Evolutionary conservation across 1,284 basidiomycete genomes (phyloP).

Genomic region (Sporisorium graminicola): DNA sequence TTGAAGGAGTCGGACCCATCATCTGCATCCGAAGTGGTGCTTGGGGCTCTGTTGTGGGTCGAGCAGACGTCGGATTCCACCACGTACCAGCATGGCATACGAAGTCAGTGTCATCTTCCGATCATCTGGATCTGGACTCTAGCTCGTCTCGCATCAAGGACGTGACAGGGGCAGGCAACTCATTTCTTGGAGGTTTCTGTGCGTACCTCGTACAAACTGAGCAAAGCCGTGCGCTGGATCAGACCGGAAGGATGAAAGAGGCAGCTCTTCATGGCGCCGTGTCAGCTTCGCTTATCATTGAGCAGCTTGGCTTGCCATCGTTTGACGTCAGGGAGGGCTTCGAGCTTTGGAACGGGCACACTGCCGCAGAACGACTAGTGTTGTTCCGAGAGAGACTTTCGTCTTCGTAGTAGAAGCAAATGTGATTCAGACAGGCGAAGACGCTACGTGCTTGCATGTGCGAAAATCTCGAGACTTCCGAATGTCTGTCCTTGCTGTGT

Average conservation of each 20-base stretch:
- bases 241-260: slow-evolving; percentile 4
- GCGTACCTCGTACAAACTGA: slow-evolving; percentile 35
- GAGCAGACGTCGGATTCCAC: slow-evolving; percentile 17
- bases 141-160: slow-evolving; percentile 35
- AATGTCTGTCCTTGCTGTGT: no score
- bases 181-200: slow-evolving; percentile 53
- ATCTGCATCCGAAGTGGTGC: slow-evolving; percentile 55
- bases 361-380: slow-evolving; percentile 10
- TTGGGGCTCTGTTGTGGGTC: slow-evolving; percentile 48
- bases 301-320: slow-evolving; percentile 52
- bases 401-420: not conserved
- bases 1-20: slow-evolving; percentile 30
- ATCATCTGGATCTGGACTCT: not conserved
- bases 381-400: not conserved
- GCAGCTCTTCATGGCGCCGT: slow-evolving; percentile 51
- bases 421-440: slow-evolving; percentile 1
- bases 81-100: slow-evolving; percentile 50
- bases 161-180: slow-evolving; percentile 59
- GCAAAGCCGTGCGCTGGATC: slow-evolving; percentile 7
- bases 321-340: slow-evolving; percentile 24
- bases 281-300: slow-evolving; percentile 52
- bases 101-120: not conserved
- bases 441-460: not conserved
- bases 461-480: not conserved
- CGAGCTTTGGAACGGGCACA: slow-evolving; percentile 48